Evolutionary conservation across 139 green algal species (phyloP), one percentile per base, ranked within the genome.

Genomic region (Mesostigma viride): DNA sequence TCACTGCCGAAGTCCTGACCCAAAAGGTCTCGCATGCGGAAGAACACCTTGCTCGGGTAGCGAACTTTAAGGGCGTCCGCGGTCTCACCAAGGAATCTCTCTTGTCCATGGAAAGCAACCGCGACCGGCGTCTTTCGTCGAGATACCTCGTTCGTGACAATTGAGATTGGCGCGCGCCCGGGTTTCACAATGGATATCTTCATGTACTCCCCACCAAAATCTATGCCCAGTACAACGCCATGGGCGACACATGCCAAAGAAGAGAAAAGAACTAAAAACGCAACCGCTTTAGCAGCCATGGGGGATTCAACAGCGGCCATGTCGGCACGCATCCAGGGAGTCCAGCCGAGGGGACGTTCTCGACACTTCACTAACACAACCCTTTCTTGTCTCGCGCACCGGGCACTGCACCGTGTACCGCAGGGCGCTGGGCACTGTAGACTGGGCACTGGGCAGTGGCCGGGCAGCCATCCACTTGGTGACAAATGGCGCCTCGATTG

Each of bases 91-190:
- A 97, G 65, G 6, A 96, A 72, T 4, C 91, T 80, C n/a, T 95
- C 88, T 1, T 84, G 86, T 20, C 88, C 75, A 2, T 87, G 69
- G 58, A 95, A 89, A 1, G 82, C 88, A 11, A 98, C 88, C 14
- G 90, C 65, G n/a, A 88, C 78, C 1, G 89, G 82, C 0, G 89
- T 85, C 77, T 96, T 97, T 4, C 92, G 74, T 68, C 91, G 95
- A 66, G 72, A 89, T 76, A 96, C 92, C 65, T 99, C 93, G 67
- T 99, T 99, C 30, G 86, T 86, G 3, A 95, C 93, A 33, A 97
- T 82, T 2, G 34, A 40, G 51, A 82, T 79, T 3, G 70, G 70
- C 1, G 24, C 56, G 26, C 64, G 35, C 1, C 70, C 75, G 0
- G 69, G 69, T 1, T 63, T 60, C 24, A 96, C 87, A 2, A 97